Base-by-base conservation (phyloP, 345 rosid genomes). In the Citrus sp. region DNA sequence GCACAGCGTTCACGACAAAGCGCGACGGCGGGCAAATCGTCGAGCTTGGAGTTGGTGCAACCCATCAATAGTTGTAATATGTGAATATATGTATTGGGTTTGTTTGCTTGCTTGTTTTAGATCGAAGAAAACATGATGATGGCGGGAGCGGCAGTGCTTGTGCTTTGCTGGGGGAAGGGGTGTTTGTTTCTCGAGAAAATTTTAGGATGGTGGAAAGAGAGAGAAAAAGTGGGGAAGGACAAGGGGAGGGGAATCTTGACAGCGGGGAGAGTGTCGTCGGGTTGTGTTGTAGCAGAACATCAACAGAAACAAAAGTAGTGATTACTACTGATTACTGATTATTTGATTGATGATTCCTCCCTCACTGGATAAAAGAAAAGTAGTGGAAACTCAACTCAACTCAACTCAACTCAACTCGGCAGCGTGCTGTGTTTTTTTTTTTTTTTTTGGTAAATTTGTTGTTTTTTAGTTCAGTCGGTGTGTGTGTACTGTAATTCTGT, bases 11-110 rank as follows among this genome's bases (percentile, higher is more conserved):
- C 87, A 9, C 97, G 92, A 89, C 99, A 97, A 6, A 97, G 89
- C 27, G 91, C 89, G 66, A 97, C 98, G 67, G 98, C 99, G 58
- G 97, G 98, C 6, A 92, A 94, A 85, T 97, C 99, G 78, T 97
- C 98, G 25, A 91, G 86, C 89, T 93, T 97, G 1, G 99, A 97
- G 74, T 84, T 84, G 37, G 96, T 72, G 76, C 99, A 97, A 60
- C 99, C 99, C 99, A 90, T 90, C 77, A 30, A 82, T 49, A 71
- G 70, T 32, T 67, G 55, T 18, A 18, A 18, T 54, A 54, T 4
- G 58, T 5, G 58, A 16, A 16, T 18, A 18, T 54, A 5, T 18
- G 21, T 18, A 54, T 54, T 18, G 58, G 58, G 22, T 54, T 5
- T 4, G 22, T 19, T 54, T 54, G 58, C 19, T 54, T 4, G 22